Percentiles rank a stretch among this genome's conserved stretches.
Evolutionary conservation across 2,329 filamentous ascomycete species (phyloP).

Genomic region (Cercospora sp.): DNA sequence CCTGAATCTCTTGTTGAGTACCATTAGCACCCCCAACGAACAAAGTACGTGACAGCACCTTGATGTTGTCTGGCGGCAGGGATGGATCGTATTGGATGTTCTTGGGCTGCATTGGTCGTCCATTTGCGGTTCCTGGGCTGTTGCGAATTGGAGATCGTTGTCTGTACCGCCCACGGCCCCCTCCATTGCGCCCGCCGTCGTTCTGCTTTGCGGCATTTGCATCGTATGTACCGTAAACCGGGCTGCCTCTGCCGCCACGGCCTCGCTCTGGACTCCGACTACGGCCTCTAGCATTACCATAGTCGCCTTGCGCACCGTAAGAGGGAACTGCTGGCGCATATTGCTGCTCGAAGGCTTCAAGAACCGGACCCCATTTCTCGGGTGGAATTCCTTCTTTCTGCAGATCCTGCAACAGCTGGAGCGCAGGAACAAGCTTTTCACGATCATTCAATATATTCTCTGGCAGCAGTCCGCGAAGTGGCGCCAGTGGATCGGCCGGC

Average conservation of each 20-base stretch:
- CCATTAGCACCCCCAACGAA: constrained; percentile 89
- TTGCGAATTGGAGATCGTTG: constrained; percentile 76
- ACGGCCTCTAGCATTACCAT: constrained; percentile 64
- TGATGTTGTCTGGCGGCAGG: constrained; percentile 76
- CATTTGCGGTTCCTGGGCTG: constrained; percentile 57
- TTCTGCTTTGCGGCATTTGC: constrained; percentile 38
- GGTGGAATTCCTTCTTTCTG: constrained; percentile 72
- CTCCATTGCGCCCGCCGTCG: constrained; percentile 29
- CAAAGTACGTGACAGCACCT: constrained; percentile 89
- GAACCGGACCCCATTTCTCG: constrained; percentile 69
- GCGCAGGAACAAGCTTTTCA: constrained; percentile 65
- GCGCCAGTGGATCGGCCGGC: constrained; percentile 32
- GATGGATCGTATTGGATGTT: constrained; percentile 76
- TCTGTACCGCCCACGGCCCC: constrained; percentile 68
- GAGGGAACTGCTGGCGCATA: constrained; percentile 26
- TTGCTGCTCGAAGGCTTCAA: constrained; percentile 50
- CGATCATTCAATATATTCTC: constrained; percentile 41
- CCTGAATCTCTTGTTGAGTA: constrained; percentile 77
- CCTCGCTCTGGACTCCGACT: constrained; percentile 68
- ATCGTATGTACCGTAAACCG: constrained; percentile 71
- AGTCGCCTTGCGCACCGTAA: constrained; percentile 27
- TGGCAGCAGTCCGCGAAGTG: constrained; percentile 38
- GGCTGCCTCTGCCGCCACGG: constrained; percentile 61
- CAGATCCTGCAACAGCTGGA: constrained; percentile 73
- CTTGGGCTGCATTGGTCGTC: constrained; percentile 58